These are phyloP conservation scores for Globisporangium cylindrosporum DNA, from an alignment of 352 stramenopile species.

Conservation along the genomic window DNA sequence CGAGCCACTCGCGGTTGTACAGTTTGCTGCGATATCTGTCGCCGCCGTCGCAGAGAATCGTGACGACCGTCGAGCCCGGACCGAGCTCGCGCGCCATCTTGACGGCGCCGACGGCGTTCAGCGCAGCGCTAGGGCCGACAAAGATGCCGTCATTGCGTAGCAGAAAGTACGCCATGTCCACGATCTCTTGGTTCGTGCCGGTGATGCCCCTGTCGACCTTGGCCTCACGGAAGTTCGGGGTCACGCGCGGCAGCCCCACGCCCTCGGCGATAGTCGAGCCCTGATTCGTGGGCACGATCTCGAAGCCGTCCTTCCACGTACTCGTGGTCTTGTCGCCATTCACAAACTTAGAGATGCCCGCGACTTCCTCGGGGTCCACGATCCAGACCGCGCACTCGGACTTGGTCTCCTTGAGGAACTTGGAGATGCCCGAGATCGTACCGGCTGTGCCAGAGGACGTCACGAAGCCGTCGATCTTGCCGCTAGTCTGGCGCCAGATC, in stretches of 20 bases:
- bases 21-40: constrained; percentile 83
- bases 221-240: constrained; percentile 88
- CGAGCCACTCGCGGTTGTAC: constrained; percentile 75
- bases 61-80: constrained; percentile 70
- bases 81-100: constrained; percentile 74
- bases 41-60: constrained; percentile 77
- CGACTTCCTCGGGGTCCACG: constrained; percentile 74
- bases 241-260: constrained; percentile 91
- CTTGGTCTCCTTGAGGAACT: constrained; percentile 91
- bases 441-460: constrained; percentile 89
- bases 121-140: constrained; percentile 78
- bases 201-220: constrained; percentile 91
- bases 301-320: constrained; percentile 85
- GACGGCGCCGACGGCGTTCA: constrained; percentile 81
- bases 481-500: constrained; percentile 86
- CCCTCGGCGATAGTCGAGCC: constrained; percentile 93
- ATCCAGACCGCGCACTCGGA: constrained; percentile 56
- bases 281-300: constrained; percentile 80
- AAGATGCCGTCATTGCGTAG: constrained; percentile 92
- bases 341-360: constrained; percentile 85
- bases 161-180: constrained; percentile 92
- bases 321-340: constrained; percentile 61
- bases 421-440: constrained; percentile 90
- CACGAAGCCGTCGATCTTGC: constrained; percentile 91
- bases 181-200: constrained; percentile 91